Conservation (phyloP, 345 rosid genomes). For the Gossypioides kirkii region DNA sequence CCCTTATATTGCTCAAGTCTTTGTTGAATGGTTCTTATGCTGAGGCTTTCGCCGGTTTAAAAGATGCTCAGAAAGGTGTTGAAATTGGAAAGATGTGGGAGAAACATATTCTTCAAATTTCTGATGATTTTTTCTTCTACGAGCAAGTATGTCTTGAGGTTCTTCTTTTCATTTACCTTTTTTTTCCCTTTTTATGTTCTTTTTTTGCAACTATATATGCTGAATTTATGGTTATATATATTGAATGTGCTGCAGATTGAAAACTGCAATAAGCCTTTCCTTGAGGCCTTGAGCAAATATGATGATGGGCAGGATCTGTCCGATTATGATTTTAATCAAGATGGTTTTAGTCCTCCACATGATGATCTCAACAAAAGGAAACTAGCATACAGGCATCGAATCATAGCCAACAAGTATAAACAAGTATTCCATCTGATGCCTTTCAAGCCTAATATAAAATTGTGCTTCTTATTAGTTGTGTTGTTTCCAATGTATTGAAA, state of each 20-base stretch:
- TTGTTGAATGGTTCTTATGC: slow-evolving; percentile 66
- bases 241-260: slow-evolving; percentile 51
- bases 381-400: slow-evolving; percentile 71
- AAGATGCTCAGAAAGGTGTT: slow-evolving; percentile 61
- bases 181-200: background rate
- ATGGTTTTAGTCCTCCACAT: slow-evolving; percentile 48
- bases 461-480: background rate
- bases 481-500: background rate
- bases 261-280: slow-evolving; percentile 70
- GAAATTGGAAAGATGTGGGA: slow-evolving; percentile 85
- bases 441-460: background rate
- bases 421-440: slow-evolving; percentile 36
- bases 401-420: slow-evolving; percentile 46
- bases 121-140: slow-evolving; percentile 67
- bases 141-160: slow-evolving; percentile 48
- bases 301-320: slow-evolving; percentile 76
- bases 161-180: background rate
- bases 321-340: slow-evolving; percentile 55
- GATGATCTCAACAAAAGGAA: slow-evolving; percentile 62
- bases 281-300: slow-evolving; percentile 48
- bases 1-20: slow-evolving; percentile 84
- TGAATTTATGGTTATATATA: background rate
- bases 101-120: slow-evolving; percentile 63
- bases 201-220: background rate
- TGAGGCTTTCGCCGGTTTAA: slow-evolving; percentile 40